A percentile compares a stretch with the other conserved stretches of the same genome.
phyloP scores from a whole-genome alignment of 495 filamentous ascomycete species.

The Penicillium antarcticum region DNA sequence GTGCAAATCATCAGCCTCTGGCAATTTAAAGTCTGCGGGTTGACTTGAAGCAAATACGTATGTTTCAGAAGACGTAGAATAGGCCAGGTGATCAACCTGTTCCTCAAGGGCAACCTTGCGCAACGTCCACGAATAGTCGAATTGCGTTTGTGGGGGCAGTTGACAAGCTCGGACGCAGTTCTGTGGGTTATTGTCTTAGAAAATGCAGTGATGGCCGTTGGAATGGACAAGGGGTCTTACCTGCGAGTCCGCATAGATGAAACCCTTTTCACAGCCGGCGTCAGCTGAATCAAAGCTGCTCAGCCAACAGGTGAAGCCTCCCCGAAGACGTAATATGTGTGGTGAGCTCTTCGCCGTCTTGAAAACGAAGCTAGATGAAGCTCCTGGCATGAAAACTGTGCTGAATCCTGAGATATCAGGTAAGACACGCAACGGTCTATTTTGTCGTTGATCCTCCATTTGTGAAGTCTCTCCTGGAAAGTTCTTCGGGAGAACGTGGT shows the following conservation, averaged over 20 bases:
- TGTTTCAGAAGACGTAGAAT: slow-evolving; percentile 67
- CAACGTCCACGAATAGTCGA: slow-evolving; percentile 67
- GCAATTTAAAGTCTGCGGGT: slow-evolving; percentile 68
- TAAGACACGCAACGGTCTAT: slow-evolving; percentile 56
- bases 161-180: slow-evolving; percentile 64
- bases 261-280: slow-evolving; percentile 70
- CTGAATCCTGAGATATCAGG: slow-evolving; percentile 69
- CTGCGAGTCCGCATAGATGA: slow-evolving; percentile 69
- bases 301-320: slow-evolving; percentile 60
- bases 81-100: slow-evolving; percentile 69
- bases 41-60: slow-evolving; percentile 74
- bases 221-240: slow-evolving; percentile 22
- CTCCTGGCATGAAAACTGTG: slow-evolving; percentile 76
- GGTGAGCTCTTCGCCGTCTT: slow-evolving; percentile 73
- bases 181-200: slow-evolving; percentile 27
- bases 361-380: slow-evolving; percentile 73
- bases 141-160: slow-evolving; percentile 59
- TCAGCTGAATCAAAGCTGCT: slow-evolving; percentile 61
- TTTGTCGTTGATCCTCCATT: slow-evolving; percentile 37
- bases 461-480: slow-evolving; percentile 28
- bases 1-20: slow-evolving; percentile 78
- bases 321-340: slow-evolving; percentile 66
- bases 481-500: slow-evolving; percentile 52
- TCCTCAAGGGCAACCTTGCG: slow-evolving; percentile 65
- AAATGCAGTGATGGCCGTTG: neutral